These are phyloP conservation scores for Coniella vitis DNA, from an alignment of 2,329 filamentous ascomycete genomes.

Conservation along the genomic window DNA sequence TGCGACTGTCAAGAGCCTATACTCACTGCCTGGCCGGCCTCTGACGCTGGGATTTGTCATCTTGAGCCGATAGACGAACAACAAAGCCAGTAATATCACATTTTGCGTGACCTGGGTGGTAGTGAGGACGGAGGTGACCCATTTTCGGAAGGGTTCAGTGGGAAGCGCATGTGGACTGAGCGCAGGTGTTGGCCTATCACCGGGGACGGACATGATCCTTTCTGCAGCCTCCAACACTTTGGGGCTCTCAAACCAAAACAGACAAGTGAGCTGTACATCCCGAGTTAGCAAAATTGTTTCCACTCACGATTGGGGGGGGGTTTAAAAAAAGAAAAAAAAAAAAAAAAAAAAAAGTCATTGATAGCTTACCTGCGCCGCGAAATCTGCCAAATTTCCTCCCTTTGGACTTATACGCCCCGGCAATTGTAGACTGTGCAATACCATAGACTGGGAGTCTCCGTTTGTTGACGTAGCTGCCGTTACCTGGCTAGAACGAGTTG, in stretches of 20 bases:
- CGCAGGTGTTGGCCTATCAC: constrained; percentile 36
- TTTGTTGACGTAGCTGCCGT: constrained; percentile 25
- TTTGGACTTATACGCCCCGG: constrained; percentile 68
- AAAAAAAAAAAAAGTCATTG: not conserved
- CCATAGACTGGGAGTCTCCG: constrained; percentile 39
- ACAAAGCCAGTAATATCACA: constrained; percentile 79
- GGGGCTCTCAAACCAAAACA: constrained; percentile 95
- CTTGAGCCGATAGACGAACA: constrained; percentile 93
- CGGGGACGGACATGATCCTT: constrained; percentile 40
- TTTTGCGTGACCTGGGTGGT: constrained; percentile 97
- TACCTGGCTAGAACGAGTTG: constrained; percentile 24
- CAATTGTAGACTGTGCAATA: constrained; percentile 59
- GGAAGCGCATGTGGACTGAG: constrained; percentile 70
- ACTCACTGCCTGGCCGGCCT: constrained; percentile 89
- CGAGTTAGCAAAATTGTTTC: constrained; percentile 4
- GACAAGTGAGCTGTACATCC: constrained; percentile 69
- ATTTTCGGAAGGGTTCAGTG: constrained; percentile 77
- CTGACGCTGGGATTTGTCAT: constrained; percentile 82
- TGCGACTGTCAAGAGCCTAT: constrained; percentile 83
- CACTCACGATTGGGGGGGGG: too few species aligned
- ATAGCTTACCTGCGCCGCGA: constrained; percentile 66
- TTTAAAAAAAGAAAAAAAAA: too few species aligned
- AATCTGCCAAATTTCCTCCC: constrained; percentile 72
- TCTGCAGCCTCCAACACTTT: constrained; percentile 72
- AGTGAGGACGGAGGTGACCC: constrained; percentile 83